Evolutionary conservation across 495 filamentous ascomycete species (phyloP).

Genomic region (Penicillium parvum): DNA sequence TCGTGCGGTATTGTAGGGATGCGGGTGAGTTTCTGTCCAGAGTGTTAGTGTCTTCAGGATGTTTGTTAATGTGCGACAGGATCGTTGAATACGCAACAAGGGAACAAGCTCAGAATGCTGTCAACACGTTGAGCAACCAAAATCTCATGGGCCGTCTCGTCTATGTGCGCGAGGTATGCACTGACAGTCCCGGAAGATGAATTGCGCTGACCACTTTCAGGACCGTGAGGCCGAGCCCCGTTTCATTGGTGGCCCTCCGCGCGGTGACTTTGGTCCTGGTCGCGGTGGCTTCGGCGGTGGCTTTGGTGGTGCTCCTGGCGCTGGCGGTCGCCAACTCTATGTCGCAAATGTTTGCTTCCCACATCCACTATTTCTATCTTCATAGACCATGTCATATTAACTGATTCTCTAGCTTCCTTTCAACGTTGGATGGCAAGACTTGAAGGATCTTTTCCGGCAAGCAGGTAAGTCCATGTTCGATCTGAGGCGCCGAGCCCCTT

Average conservation of each 20-base stretch:
- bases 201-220: constrained; percentile 37
- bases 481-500: neutral
- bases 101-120: constrained; percentile 97
- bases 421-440: constrained; percentile 97
- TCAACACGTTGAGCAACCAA: constrained; percentile 97
- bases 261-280: constrained; percentile 61
- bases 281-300: constrained; percentile 37
- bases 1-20: constrained; percentile 95
- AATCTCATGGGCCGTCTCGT: constrained; percentile 97
- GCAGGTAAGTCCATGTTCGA: constrained; percentile 64
- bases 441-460: constrained; percentile 98
- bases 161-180: constrained; percentile 90
- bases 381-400: constrained; percentile 16
- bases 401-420: constrained; percentile 76
- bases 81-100: constrained; percentile 99
- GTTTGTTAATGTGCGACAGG: constrained; percentile 46
- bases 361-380: constrained; percentile 18
- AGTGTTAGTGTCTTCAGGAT: neutral
- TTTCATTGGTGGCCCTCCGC: constrained; percentile 71
- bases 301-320: constrained; percentile 47
- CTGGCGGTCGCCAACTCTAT: constrained; percentile 84
- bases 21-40: constrained; percentile 69
- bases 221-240: constrained; percentile 95
- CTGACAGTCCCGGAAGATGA: neutral
- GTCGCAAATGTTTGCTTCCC: constrained; percentile 89